Conservation (phyloP, 108 stramenopile species). For the Discostella stelligeroides region DNA sequence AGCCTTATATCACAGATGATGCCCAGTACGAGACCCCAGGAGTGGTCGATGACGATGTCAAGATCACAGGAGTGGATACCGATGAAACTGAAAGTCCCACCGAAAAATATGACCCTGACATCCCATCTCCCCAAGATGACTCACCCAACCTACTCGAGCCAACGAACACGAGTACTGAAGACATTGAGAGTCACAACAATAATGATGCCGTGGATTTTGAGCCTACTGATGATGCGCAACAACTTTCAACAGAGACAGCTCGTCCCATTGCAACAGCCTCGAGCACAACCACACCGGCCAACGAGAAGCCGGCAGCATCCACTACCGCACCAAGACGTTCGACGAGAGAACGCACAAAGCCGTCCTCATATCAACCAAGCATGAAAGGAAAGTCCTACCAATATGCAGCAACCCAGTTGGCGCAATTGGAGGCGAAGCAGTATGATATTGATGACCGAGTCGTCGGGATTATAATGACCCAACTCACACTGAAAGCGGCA, state of each 20-base stretch:
- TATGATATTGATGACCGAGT: neutral
- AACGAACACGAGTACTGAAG: too few species aligned
- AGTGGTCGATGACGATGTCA: too few species aligned
- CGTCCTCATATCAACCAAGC: neutral
- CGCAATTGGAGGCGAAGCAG: neutral
- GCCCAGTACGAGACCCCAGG: neutral
- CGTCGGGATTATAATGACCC: neutral
- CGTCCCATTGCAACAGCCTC: too few species aligned
- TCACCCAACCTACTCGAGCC: too few species aligned
- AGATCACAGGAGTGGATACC: too few species aligned
- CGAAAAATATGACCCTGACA: too few species aligned
- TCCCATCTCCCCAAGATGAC: too few species aligned
- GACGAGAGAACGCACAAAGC: neutral
- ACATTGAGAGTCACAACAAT: neutral
- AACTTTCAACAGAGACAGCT: too few species aligned
- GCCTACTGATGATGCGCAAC: too few species aligned
- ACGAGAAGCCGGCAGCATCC: too few species aligned
- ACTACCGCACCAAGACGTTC: neutral
- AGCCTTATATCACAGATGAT: conserved; percentile 16
- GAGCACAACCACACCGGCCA: too few species aligned
- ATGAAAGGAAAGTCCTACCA: conserved; percentile 13
- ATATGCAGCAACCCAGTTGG: conserved; percentile 2
- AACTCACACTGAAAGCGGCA: neutral
- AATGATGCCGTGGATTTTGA: neutral
- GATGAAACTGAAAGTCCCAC: neutral